A percentile compares a stretch with the other conserved stretches of the same genome.
Evolutionary conservation across 495 filamentous ascomycete genomes (phyloP).

Genomic region (Podospora didyma): DNA sequence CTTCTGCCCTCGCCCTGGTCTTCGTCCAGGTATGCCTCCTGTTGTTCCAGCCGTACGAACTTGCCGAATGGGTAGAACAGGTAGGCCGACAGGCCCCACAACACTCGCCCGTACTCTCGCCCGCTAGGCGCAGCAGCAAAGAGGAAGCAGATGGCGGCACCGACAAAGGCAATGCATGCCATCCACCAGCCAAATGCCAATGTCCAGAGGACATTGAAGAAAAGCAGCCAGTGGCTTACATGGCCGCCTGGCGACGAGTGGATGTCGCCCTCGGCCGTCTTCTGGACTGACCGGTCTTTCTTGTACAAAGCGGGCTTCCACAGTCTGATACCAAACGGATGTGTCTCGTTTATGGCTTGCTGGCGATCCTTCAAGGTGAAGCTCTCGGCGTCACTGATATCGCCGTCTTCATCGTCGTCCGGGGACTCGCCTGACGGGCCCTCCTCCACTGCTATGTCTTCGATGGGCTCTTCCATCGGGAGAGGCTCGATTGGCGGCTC

Average conservation of each 20-base stretch:
- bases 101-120: conserved; percentile 78
- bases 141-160: conserved; percentile 71
- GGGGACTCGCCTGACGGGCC: conserved; percentile 28
- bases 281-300: conserved; percentile 92
- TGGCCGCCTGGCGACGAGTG: conserved; percentile 89
- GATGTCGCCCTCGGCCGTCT: conserved; percentile 94
- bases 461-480: conserved; percentile 27
- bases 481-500: conserved; percentile 9
- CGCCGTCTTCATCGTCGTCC: conserved; percentile 56
- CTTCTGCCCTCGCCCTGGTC: conserved; percentile 98
- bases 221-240: conserved; percentile 74
- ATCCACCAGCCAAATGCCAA: conserved; percentile 98
- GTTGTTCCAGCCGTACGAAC: conserved; percentile 86
- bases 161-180: conserved; percentile 66
- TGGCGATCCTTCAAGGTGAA: conserved; percentile 89
- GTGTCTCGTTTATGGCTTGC: conserved; percentile 97
- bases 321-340: conserved; percentile 96
- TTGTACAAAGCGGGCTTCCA: conserved; percentile 99
- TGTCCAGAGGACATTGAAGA: conserved; percentile 90
- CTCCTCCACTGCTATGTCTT: conserved; percentile 21
- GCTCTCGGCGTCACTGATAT: conserved; percentile 74
- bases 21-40: conserved; percentile 92
- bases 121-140: conserved; percentile 78
- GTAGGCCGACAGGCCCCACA: conserved; percentile 81
- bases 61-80: conserved; percentile 95